Percentiles rank a stretch among this genome's conserved stretches.
These are phyloP conservation scores for Achaetomiella virescens DNA, from an alignment of 495 filamentous ascomycete species.

Conservation along the genomic window DNA sequence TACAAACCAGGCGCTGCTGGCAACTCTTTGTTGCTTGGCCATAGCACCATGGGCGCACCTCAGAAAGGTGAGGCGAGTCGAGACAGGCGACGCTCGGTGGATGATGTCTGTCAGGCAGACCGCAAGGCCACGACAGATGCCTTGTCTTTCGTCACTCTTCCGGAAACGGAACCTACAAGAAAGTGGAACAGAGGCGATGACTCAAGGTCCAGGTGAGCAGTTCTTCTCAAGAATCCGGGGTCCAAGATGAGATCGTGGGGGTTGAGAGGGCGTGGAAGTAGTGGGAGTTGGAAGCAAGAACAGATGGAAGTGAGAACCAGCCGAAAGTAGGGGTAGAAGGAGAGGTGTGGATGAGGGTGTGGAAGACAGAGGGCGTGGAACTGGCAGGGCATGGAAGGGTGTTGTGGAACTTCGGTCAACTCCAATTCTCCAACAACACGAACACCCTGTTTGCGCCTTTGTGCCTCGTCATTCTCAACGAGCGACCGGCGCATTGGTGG, in stretches of 20 bases:
- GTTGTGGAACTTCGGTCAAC: too few species aligned
- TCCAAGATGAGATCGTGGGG: background rate
- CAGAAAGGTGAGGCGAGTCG: background rate
- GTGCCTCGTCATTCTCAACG: too few species aligned
- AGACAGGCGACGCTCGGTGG: slow-evolving; percentile 11
- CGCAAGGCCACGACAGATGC: slow-evolving; percentile 14
- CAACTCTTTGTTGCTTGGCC: background rate
- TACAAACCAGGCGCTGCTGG: background rate
- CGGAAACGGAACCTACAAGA: background rate
- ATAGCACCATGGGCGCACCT: background rate
- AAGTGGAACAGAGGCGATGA: slow-evolving; percentile 15
- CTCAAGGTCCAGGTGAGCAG: slow-evolving; percentile 8
- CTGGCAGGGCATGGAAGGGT: too few species aligned
- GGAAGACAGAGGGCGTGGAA: too few species aligned
- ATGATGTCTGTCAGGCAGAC: slow-evolving; percentile 20
- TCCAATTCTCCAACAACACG: too few species aligned
- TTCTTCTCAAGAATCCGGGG: background rate
- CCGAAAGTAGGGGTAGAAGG: too few species aligned
- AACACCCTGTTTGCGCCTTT: too few species aligned
- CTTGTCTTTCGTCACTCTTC: slow-evolving; percentile 12
- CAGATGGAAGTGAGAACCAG: too few species aligned
- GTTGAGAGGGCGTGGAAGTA: too few species aligned
- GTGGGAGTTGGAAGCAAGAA: too few species aligned
- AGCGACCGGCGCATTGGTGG: too few species aligned
- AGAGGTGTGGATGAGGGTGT: too few species aligned